These are phyloP conservation scores for Diaporthe capsici DNA, from an alignment of 2,329 filamentous ascomycete genomes.

Conservation along the genomic window DNA sequence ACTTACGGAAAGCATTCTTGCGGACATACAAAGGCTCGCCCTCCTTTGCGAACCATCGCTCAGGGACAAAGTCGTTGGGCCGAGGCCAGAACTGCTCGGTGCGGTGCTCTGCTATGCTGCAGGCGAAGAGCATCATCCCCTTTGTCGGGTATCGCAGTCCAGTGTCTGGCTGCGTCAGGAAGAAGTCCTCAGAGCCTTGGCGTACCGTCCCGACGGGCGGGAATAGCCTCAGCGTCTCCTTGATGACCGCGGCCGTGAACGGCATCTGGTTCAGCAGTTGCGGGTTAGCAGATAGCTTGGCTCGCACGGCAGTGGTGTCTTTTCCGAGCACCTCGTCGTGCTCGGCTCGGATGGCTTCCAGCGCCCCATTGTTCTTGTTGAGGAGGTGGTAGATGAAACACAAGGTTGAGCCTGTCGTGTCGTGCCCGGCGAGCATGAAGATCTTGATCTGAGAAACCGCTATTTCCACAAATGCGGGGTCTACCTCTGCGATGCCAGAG, in stretches of 20 bases:
- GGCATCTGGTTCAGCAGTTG: conserved; percentile 62
- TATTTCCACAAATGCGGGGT: conserved; percentile 29
- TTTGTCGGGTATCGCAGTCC: conserved; percentile 56
- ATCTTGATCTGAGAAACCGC: conserved; percentile 46
- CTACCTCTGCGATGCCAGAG: conserved; percentile 18
- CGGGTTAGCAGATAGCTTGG: conserved; percentile 56
- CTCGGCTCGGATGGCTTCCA: conserved; percentile 48
- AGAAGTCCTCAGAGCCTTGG: conserved; percentile 49
- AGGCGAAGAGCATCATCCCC: conserved; percentile 46
- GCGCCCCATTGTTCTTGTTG: conserved; percentile 45
- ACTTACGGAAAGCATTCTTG: conserved; percentile 48
- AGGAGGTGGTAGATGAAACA: conserved; percentile 41
- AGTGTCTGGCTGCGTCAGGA: conserved; percentile 52
- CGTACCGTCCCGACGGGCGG: conserved; percentile 61
- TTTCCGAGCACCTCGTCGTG: conserved; percentile 48
- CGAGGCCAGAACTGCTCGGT: conserved; percentile 54
- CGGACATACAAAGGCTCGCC: conserved; percentile 46
- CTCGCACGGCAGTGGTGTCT: conserved; percentile 49
- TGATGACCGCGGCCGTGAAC: conserved; percentile 68
- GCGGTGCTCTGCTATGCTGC: conserved; percentile 48
- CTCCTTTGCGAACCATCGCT: conserved; percentile 55
- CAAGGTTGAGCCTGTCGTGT: conserved; percentile 39
- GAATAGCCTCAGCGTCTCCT: conserved; percentile 67
- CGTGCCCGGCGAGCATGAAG: conserved; percentile 47
- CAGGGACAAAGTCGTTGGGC: conserved; percentile 56